These are phyloP conservation scores for Carex parvula DNA, from an alignment of 176 grass and related monocot genomes.

Conservation along the genomic window DNA sequence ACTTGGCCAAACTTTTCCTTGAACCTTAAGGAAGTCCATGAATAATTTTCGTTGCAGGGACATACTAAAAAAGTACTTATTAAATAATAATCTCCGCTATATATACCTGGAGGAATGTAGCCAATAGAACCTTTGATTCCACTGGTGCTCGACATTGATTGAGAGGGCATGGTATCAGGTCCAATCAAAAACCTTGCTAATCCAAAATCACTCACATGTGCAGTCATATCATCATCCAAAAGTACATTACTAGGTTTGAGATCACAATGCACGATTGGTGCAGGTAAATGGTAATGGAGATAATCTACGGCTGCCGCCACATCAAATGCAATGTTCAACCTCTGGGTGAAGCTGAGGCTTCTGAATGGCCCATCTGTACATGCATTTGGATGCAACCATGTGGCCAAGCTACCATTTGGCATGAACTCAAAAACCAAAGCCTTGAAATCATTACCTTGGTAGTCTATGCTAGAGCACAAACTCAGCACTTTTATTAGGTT, in stretches of 20 bases:
- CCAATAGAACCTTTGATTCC: conserved; percentile 47
- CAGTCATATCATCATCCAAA: conserved; percentile 33
- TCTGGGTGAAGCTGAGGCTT: conserved; percentile 23
- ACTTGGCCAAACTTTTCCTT: too few species aligned
- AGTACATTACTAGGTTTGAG: conserved; percentile 51
- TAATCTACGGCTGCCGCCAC: conserved; percentile 39
- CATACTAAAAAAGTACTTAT: too few species aligned
- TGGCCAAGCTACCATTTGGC: conserved; percentile 35
- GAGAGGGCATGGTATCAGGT: not conserved
- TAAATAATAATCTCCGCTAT: too few species aligned
- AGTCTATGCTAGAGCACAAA: conserved; percentile 37
- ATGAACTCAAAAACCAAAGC: conserved; percentile 50
- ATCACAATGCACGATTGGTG: conserved; percentile 41
- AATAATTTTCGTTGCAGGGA: too few species aligned
- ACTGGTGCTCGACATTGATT: conserved; percentile 25
- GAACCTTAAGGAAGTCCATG: too few species aligned
- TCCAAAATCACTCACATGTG: conserved; percentile 45
- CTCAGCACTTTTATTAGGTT: conserved; percentile 46
- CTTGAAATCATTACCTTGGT: conserved; percentile 50
- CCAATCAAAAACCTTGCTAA: conserved; percentile 27
- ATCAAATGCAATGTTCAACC: conserved; percentile 36
- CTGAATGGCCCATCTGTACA: not conserved
- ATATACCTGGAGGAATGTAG: conserved; percentile 45
- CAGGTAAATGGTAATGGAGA: conserved; percentile 33
- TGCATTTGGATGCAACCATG: conserved; percentile 26